Percentiles rank a stretch among this genome's conserved stretches.
These are phyloP conservation scores for Haematococcus lacustris DNA, from an alignment of 139 green algal genomes.

Conservation along the genomic window DNA sequence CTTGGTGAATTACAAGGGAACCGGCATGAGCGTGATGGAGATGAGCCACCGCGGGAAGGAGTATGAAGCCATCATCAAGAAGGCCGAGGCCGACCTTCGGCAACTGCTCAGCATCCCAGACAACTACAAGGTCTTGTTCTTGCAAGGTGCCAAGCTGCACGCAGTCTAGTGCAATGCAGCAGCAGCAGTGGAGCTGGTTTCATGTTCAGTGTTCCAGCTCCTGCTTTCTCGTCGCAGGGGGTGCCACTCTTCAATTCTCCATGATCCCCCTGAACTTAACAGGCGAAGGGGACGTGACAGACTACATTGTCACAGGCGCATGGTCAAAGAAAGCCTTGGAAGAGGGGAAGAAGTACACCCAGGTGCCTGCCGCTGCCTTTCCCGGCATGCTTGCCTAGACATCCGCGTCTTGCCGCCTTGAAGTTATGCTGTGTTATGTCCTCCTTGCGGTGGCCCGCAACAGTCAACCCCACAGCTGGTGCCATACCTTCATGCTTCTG, in stretches of 20 bases:
- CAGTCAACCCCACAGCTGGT: too few relatives aligned
- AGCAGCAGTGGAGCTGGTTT: too few relatives aligned
- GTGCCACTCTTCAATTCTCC: conserved; percentile 91
- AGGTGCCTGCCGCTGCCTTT: too few relatives aligned
- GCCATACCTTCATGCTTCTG: too few relatives aligned
- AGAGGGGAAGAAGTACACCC: conserved; percentile 77
- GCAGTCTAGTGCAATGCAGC: too few relatives aligned
- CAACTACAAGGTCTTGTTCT: conserved; percentile 93
- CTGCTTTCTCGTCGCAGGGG: conserved; percentile 35
- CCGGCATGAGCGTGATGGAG: conserved; percentile 95
- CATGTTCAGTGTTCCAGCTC: not conserved
- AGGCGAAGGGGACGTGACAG: conserved; percentile 46
- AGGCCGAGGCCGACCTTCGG: conserved; percentile 91
- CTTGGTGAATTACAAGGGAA: conserved; percentile 86
- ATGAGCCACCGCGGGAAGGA: conserved; percentile 97
- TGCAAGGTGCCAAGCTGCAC: conserved; percentile 52
- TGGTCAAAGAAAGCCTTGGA: conserved; percentile 54
- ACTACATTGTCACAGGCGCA: conserved; percentile 90
- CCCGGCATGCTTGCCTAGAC: too few relatives aligned
- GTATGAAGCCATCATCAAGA: conserved; percentile 81
- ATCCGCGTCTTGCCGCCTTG: too few relatives aligned
- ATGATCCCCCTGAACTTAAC: conserved; percentile 89
- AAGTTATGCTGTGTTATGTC: too few relatives aligned
- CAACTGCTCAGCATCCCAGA: conserved; percentile 84
- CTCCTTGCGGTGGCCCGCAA: too few relatives aligned